Evolutionary conservation across 306 rosid species (phyloP).

Genomic region (Hippophae tibetana): DNA sequence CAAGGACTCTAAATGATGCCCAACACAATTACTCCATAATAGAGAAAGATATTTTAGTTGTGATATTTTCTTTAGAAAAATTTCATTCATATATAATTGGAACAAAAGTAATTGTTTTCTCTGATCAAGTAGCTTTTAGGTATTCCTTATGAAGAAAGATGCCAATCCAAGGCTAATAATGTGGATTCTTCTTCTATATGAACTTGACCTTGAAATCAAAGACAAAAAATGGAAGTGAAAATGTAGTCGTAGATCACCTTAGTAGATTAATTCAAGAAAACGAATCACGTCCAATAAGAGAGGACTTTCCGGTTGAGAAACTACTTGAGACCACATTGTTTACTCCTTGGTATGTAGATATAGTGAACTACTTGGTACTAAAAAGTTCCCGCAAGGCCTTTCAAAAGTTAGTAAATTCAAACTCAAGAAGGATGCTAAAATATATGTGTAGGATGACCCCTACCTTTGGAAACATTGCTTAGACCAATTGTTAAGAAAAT

Average conservation of each 20-base stretch:
- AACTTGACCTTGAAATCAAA: not conserved
- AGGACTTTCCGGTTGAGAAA: too few species aligned
- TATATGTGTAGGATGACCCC: not conserved
- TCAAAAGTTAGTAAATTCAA: not conserved
- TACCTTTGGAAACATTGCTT: not conserved
- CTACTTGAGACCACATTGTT: too few species aligned
- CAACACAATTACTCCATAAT: not conserved
- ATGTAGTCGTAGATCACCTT: not conserved
- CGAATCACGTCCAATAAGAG: too few species aligned
- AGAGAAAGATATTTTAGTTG: not conserved
- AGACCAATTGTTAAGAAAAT: not conserved
- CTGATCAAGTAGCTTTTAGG: not conserved
- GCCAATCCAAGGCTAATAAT: not conserved
- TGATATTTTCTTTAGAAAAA: not conserved
- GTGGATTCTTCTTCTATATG: not conserved
- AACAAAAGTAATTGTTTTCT: not conserved
- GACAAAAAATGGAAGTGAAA: not conserved
- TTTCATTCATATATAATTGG: not conserved
- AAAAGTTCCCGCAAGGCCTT: too few species aligned
- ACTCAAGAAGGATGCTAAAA: not conserved
- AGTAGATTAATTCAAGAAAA: not conserved
- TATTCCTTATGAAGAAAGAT: not conserved
- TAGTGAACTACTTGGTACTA: too few species aligned
- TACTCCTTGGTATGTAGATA: not conserved
- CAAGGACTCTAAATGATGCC: not conserved